Conservation (phyloP, 2,329 filamentous ascomycete species). For the Leptographium lundbergii region DNA sequence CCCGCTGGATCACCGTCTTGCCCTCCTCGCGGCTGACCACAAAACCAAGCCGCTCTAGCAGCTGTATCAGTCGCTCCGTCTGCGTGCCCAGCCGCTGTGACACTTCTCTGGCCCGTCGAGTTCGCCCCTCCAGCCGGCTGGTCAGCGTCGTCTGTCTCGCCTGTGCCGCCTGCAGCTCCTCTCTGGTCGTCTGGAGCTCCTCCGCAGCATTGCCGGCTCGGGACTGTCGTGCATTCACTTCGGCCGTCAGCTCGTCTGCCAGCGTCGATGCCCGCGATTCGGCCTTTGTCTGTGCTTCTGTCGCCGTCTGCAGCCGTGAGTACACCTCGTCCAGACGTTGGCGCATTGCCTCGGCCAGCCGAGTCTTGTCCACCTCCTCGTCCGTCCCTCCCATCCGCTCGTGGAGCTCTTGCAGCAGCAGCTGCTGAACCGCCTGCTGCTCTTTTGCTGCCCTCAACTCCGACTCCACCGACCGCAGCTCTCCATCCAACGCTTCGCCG, state of each 20-base stretch:
- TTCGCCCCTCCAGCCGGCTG: slow-evolving; percentile 54
- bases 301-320: background rate
- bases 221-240: slow-evolving; percentile 64
- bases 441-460: background rate
- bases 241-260: slow-evolving; percentile 32
- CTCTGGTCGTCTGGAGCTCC: slow-evolving; percentile 50
- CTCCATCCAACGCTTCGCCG: slow-evolving; percentile 43
- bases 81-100: slow-evolving; percentile 74
- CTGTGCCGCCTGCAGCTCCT: slow-evolving; percentile 48
- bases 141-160: slow-evolving; percentile 44
- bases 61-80: slow-evolving; percentile 68
- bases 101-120: slow-evolving; percentile 64
- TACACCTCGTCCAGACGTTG: background rate
- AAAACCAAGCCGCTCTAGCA: slow-evolving; percentile 81
- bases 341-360: background rate
- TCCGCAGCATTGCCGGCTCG: slow-evolving; percentile 64
- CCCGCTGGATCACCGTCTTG: slow-evolving; percentile 62
- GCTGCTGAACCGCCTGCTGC: background rate
- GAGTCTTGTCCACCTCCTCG: background rate
- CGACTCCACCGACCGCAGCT: slow-evolving; percentile 27
- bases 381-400: background rate
- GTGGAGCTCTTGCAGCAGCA: background rate
- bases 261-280: background rate
- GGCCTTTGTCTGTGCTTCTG: background rate
- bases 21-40: slow-evolving; percentile 62